phyloP scores from a whole-genome alignment of 2,329 filamentous ascomycete genomes.

The Verticillium longisporum region DNA sequence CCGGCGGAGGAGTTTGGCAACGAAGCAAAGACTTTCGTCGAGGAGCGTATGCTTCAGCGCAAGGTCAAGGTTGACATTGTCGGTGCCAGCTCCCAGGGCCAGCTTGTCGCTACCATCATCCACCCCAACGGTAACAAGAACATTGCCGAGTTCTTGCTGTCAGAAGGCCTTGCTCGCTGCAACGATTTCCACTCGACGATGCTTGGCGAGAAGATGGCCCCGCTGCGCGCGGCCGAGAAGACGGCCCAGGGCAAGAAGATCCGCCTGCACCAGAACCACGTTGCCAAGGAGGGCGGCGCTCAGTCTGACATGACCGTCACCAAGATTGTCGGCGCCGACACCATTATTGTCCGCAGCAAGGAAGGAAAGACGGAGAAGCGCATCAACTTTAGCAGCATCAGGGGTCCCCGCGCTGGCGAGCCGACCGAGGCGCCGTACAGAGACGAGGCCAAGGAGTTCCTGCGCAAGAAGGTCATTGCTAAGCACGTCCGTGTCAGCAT shows the following conservation, averaged over 20 bases:
- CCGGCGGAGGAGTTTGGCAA: slow-evolving; percentile 85
- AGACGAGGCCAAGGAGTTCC: slow-evolving; percentile 91
- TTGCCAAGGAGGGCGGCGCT: slow-evolving; percentile 58
- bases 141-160: slow-evolving; percentile 84
- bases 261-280: slow-evolving; percentile 76
- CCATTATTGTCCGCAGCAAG: slow-evolving; percentile 80
- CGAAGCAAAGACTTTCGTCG: slow-evolving; percentile 82
- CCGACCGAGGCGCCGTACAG: slow-evolving; percentile 81
- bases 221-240: slow-evolving; percentile 80
- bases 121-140: slow-evolving; percentile 73
- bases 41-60: slow-evolving; percentile 78
- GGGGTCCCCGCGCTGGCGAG: slow-evolving; percentile 85
- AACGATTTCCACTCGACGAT: slow-evolving; percentile 94
- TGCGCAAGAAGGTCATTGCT: slow-evolving; percentile 89
- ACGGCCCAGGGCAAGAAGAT: slow-evolving; percentile 69
- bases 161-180: slow-evolving; percentile 84
- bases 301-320: slow-evolving; percentile 70
- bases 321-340: slow-evolving; percentile 83
- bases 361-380: slow-evolving; percentile 74
- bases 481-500: slow-evolving; percentile 88
- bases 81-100: slow-evolving; percentile 81
- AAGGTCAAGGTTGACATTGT: slow-evolving; percentile 77
- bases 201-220: slow-evolving; percentile 81
- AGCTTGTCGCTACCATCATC: slow-evolving; percentile 80
- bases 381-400: slow-evolving; percentile 85